Evolutionary conservation across 805 yeast genomes (phyloP).

Genomic region (Nakazawaea sp.): DNA sequence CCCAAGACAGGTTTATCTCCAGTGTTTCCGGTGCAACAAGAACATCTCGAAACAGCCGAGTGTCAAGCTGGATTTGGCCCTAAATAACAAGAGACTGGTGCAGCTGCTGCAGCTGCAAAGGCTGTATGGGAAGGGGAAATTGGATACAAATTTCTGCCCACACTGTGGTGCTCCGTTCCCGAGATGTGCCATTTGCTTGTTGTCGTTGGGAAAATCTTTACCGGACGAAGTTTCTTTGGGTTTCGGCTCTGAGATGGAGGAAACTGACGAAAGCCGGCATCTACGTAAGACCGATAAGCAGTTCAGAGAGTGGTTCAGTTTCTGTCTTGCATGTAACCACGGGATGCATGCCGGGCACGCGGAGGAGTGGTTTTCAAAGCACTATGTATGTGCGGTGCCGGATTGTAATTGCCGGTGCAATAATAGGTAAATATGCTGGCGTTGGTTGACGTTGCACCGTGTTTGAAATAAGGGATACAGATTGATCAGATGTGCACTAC

Average conservation of each 20-base stretch:
- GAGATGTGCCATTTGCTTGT: slow-evolving; percentile 81
- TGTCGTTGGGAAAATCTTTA: slow-evolving; percentile 66
- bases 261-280: too few relatives aligned
- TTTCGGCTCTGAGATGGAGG: slow-evolving; percentile 3
- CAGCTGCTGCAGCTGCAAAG: too few relatives aligned
- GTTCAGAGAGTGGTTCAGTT: slow-evolving; percentile 82
- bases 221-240: slow-evolving; percentile 33
- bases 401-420: slow-evolving; percentile 85
- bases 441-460: too few relatives aligned
- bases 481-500: too few relatives aligned
- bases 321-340: slow-evolving; percentile 86
- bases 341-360: slow-evolving; percentile 96
- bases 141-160: slow-evolving; percentile 43
- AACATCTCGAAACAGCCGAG: slow-evolving; percentile 49
- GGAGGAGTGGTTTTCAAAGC: slow-evolving; percentile 89
- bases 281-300: slow-evolving; percentile 30
- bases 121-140: slow-evolving; percentile 12
- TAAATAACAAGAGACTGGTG: too few relatives aligned
- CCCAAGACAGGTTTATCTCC: slow-evolving; percentile 72
- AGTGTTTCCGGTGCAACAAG: slow-evolving; percentile 79
- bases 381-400: slow-evolving; percentile 88
- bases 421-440: slow-evolving; percentile 32
- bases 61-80: too few relatives aligned
- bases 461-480: too few relatives aligned
- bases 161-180: slow-evolving; percentile 87